Evolutionary conservation across 257 asterid genomes (phyloP).

Genomic region (Forsythia viridissima): DNA sequence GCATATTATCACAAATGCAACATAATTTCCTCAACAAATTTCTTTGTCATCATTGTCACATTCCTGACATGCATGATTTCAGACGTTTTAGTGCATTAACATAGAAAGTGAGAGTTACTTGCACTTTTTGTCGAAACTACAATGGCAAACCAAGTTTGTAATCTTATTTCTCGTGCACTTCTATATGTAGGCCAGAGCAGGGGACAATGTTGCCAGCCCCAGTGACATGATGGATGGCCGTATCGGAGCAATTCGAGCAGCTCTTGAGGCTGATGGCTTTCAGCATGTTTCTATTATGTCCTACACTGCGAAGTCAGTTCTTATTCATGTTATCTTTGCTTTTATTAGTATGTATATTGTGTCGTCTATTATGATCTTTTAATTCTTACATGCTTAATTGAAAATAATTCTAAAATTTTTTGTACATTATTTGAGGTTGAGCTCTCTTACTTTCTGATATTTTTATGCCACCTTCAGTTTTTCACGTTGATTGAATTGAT

Average conservation of each 20-base stretch:
- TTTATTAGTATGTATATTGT: background rate
- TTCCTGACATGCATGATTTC: background rate
- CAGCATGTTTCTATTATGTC: slow-evolving; percentile 91
- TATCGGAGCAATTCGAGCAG: slow-evolving; percentile 87
- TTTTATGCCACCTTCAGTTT: background rate
- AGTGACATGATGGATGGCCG: slow-evolving; percentile 99
- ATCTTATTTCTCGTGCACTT: slow-evolving; percentile 14
- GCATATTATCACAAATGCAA: slow-evolving; percentile 2
- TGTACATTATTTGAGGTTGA: background rate
- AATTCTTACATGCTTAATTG: background rate
- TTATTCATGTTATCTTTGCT: background rate
- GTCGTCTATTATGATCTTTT: background rate
- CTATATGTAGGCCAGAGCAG: slow-evolving; percentile 78
- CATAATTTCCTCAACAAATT: background rate
- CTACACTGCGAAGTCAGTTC: slow-evolving; percentile 82
- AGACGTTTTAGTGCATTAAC: background rate
- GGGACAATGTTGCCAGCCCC: slow-evolving; percentile 97
- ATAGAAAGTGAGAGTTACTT: background rate
- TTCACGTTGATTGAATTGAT: slow-evolving; percentile 8
- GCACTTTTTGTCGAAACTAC: background rate
- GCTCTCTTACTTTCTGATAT: background rate
- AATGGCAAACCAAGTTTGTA: slow-evolving; percentile 1
- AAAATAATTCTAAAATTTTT: background rate
- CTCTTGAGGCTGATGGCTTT: slow-evolving; percentile 92
- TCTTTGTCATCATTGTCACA: background rate